phyloP scores from a whole-genome alignment of 345 rosid species.

The Linum lewisii region DNA sequence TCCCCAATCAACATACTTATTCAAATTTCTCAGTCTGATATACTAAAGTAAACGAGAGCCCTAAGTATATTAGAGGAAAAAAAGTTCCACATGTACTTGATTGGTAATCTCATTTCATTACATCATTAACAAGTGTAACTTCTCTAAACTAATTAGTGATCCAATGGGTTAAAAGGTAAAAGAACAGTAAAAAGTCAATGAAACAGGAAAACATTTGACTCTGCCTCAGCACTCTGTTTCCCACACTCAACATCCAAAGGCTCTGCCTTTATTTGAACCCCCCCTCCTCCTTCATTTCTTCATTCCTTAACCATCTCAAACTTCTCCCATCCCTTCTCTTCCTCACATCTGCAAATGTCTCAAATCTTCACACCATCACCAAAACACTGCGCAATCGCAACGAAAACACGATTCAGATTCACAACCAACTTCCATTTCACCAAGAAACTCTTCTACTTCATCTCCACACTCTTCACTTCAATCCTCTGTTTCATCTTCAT shows the following conservation, averaged over 20 bases:
- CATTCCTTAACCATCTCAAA: neutral
- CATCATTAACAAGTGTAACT: too few relatives aligned
- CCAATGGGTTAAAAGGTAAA: too few relatives aligned
- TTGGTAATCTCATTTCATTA: too few relatives aligned
- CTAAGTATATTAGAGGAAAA: too few relatives aligned
- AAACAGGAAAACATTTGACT: neutral
- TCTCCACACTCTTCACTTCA: conserved; percentile 38
- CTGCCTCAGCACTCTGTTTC: neutral
- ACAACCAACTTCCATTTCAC: conserved; percentile 49
- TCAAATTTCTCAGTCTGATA: too few relatives aligned
- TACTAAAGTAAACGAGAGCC: too few relatives aligned
- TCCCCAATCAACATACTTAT: too few relatives aligned
- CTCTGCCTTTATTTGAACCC: conserved; percentile 15
- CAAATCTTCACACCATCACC: conserved; percentile 46
- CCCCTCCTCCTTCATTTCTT: neutral
- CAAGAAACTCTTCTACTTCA: conserved; percentile 50
- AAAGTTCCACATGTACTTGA: too few relatives aligned
- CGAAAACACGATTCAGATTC: conserved; percentile 25
- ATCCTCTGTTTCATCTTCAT: conserved; percentile 46
- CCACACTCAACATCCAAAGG: neutral
- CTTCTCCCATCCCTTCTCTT: conserved; percentile 7
- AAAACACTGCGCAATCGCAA: conserved; percentile 63
- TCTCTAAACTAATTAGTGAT: too few relatives aligned
- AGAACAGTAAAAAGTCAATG: too few relatives aligned
- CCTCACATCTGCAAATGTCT: conserved; percentile 53